Base-by-base conservation (phyloP, 2,329 filamentous ascomycete genomes). In the Salinomyces thailandicus region DNA sequence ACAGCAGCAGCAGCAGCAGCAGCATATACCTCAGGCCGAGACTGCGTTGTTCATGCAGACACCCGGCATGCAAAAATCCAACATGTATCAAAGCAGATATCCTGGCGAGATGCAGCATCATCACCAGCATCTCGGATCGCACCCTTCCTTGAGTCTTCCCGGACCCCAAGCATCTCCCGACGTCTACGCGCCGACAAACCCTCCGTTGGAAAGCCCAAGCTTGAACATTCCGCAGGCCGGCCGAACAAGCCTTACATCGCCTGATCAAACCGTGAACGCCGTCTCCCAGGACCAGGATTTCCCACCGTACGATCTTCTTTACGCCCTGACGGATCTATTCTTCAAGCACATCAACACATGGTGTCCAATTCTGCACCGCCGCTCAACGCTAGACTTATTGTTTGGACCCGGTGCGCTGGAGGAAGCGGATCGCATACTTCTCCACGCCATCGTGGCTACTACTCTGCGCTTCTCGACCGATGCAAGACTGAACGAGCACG, bases 401-500 rank as follows among this genome's bases (percentile, higher is more conserved):
- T 94, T 94, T 48, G 85, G 85, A 0, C 75, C 79, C 1, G 75
- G 78, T 0, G 74, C 79, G 1, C 64, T 91, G 2, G 81, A 87
- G 24, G 84, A 93, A 59, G 78, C 81, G 2, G 86, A 94, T 54
- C 73, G 81, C 28, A 81, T 93, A 37, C 66, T 94, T 11, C 67
- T 94, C 5, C 85, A 93, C 58, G 81, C 87, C 4, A 93, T 94
- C 37, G 85, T 94, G 3, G 85, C 85, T 1, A 91, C 85, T 0
- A 87, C 85, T 0, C 66, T 95, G 45, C 77, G 85, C 18, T 94
- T 86, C 56, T 93, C 84, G 0, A 79, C 73, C 3, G 86, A 94
- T 55, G 60, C 69, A 15, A 72, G 85, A 30, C 67, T 94, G 18
- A 86, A 79, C 0, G 75, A 82, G 2, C 78, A 83, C 34, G 76